phyloP scores from a whole-genome alignment of 1,139 yeast genomes.

The Scheffersomyces titani region DNA sequence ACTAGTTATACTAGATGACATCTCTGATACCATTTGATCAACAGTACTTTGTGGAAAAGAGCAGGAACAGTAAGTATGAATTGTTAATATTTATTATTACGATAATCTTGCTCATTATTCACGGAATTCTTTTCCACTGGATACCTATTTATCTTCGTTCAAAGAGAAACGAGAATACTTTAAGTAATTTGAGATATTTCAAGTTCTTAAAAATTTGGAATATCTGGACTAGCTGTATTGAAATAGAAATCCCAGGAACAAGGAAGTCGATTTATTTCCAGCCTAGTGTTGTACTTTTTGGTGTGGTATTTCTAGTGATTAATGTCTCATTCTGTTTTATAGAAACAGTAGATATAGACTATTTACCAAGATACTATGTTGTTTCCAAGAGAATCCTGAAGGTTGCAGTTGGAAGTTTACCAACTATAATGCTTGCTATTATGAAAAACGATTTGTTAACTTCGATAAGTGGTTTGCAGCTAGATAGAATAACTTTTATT shows the following conservation, averaged over 20 bases:
- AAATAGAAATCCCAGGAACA: conserved; percentile 16
- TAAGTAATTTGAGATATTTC: conserved; percentile 16
- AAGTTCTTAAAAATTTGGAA: conserved; percentile 23
- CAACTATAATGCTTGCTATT: conserved; percentile 32
- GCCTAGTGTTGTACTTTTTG: conserved; percentile 36
- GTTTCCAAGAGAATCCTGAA: conserved; percentile 42
- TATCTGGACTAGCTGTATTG: conserved; percentile 21
- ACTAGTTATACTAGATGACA: neutral
- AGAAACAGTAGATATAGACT: conserved; percentile 35
- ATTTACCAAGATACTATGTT: conserved; percentile 35
- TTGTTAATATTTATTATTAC: conserved; percentile 34
- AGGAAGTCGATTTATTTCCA: conserved; percentile 26
- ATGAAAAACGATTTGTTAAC: conserved; percentile 39
- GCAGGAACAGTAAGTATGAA: conserved; percentile 32
- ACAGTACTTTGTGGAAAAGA: conserved; percentile 33
- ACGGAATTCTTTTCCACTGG: conserved; percentile 42
- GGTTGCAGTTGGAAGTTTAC: conserved; percentile 38
- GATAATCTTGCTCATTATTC: conserved; percentile 22
- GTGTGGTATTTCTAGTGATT: conserved; percentile 24
- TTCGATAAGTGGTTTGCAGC: conserved; percentile 38
- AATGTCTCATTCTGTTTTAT: conserved; percentile 23
- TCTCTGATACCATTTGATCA: conserved; percentile 20
- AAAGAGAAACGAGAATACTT: conserved; percentile 3
- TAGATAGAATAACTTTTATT: conserved; percentile 33
- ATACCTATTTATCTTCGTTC: conserved; percentile 24